These are phyloP conservation scores for Pseudomicrostroma phylloplanum DNA, from an alignment of 1,284 basidiomycete species.

Conservation along the genomic window DNA sequence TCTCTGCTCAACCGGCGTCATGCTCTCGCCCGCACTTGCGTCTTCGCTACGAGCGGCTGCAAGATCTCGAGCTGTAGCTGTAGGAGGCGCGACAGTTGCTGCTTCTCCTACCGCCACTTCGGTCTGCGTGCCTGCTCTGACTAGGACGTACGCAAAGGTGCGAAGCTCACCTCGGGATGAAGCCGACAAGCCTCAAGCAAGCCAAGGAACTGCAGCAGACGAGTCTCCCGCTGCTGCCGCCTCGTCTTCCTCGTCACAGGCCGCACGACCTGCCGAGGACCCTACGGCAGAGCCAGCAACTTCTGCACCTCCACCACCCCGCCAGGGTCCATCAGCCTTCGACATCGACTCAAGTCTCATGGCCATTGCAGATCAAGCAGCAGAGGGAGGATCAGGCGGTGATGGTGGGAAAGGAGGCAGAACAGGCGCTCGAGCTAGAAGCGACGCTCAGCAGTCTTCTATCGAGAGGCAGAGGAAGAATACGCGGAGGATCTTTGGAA, in stretches of 20 bases:
- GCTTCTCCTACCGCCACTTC: too few species aligned
- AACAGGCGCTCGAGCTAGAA: slow-evolving; percentile 39
- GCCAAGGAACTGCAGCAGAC: neutral
- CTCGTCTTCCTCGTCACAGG: neutral
- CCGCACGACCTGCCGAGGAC: neutral
- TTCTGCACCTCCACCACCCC: neutral
- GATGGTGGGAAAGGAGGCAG: slow-evolving; percentile 47
- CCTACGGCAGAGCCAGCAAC: neutral
- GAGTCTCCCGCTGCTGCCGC: neutral
- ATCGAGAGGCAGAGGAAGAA: slow-evolving; percentile 48
- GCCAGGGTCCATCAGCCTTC: slow-evolving; percentile 20
- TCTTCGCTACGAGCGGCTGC: too few species aligned
- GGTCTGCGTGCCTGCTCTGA: too few species aligned
- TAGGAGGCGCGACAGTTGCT: too few species aligned
- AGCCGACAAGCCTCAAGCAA: neutral
- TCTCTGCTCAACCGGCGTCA: too few species aligned
- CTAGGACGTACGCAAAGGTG: too few species aligned
- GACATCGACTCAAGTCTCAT: slow-evolving; percentile 37
- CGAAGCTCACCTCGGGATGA: too few species aligned
- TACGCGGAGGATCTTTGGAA: slow-evolving; percentile 28
- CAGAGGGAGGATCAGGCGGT: slow-evolving; percentile 16
- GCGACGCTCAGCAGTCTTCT: slow-evolving; percentile 24
- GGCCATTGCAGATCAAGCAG: slow-evolving; percentile 9
- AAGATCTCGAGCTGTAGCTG: too few species aligned
- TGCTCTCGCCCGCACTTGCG: too few species aligned